Evolutionary conservation across 441 rosid species (phyloP).

Genomic region (Populus hybrid): DNA sequence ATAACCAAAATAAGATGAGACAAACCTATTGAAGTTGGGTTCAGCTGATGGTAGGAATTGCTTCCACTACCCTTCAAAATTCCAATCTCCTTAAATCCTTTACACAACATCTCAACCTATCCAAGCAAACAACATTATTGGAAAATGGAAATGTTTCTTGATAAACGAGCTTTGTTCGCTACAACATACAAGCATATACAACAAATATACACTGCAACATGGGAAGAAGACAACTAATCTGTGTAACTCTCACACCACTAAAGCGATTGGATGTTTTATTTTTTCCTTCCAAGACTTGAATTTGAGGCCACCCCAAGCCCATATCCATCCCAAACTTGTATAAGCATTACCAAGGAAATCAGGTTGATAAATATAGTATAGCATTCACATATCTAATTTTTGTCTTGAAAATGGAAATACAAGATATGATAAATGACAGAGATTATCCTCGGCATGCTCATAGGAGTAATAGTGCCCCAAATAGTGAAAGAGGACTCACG

Average conservation of each 20-base stretch:
- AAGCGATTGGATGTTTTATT: neutral
- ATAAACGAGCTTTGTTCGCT: neutral
- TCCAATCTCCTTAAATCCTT: constrained; percentile 80
- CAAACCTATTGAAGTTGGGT: constrained; percentile 95
- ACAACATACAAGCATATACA: neutral
- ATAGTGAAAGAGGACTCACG: neutral
- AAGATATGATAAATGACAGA: neutral
- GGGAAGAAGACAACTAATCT: neutral
- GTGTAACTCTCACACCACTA: neutral
- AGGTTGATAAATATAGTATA: neutral
- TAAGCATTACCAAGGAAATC: neutral
- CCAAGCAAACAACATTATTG: constrained; percentile 21
- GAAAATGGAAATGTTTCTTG: neutral
- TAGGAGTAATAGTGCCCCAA: neutral
- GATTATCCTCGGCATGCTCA: neutral
- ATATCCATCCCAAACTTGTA: neutral
- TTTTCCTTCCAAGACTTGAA: neutral
- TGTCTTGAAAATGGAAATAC: too few species aligned
- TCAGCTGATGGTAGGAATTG: constrained; percentile 56
- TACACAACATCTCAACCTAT: constrained; percentile 68
- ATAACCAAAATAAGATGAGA: constrained; percentile 1
- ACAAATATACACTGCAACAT: neutral
- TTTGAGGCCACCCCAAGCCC: neutral
- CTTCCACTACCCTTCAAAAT: constrained; percentile 49
- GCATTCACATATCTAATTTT: neutral